Conservation (phyloP, 1,284 basidiomycete genomes). For the Marasmius oreades region DNA sequence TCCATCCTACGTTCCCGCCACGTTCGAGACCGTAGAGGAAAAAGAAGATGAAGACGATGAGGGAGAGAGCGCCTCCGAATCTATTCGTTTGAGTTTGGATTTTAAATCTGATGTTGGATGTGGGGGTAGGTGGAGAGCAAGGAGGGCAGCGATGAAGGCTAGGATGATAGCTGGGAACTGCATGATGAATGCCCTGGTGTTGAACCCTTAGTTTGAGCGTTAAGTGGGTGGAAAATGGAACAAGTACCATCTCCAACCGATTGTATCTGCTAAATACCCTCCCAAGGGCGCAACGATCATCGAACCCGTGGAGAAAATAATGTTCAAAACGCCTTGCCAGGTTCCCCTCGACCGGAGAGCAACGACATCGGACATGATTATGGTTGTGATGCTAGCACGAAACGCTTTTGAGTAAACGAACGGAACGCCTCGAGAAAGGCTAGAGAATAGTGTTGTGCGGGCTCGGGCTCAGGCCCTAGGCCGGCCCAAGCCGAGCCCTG, state of each 20-base stretch:
- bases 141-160: slow-evolving; percentile 47
- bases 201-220: no score
- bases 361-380: slow-evolving; percentile 60
- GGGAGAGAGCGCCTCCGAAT: slow-evolving; percentile 51
- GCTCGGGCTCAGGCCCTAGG: no score
- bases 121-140: slow-evolving; percentile 48
- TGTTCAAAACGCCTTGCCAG: slow-evolving; percentile 61
- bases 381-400: slow-evolving; percentile 53
- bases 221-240: slow-evolving; percentile 6
- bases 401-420: slow-evolving; percentile 25
- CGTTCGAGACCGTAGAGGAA: slow-evolving; percentile 57
- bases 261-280: slow-evolving; percentile 53
- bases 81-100: slow-evolving; percentile 51
- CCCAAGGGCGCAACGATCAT: slow-evolving; percentile 56
- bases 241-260: slow-evolving; percentile 61
- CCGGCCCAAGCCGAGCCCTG: no score
- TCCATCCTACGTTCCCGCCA: slow-evolving; percentile 57
- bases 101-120: slow-evolving; percentile 34
- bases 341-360: slow-evolving; percentile 57
- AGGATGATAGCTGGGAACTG: slow-evolving; percentile 54
- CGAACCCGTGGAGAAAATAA: slow-evolving; percentile 53
- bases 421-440: no score
- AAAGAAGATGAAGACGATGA: slow-evolving; percentile 48
- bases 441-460: no score
- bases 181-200: slow-evolving; percentile 58